Evolutionary conservation across 2,329 filamentous ascomycete genomes (phyloP), one percentile per base, ranked within the genome.

Genomic region (Rutstroemia sp.): DNA sequence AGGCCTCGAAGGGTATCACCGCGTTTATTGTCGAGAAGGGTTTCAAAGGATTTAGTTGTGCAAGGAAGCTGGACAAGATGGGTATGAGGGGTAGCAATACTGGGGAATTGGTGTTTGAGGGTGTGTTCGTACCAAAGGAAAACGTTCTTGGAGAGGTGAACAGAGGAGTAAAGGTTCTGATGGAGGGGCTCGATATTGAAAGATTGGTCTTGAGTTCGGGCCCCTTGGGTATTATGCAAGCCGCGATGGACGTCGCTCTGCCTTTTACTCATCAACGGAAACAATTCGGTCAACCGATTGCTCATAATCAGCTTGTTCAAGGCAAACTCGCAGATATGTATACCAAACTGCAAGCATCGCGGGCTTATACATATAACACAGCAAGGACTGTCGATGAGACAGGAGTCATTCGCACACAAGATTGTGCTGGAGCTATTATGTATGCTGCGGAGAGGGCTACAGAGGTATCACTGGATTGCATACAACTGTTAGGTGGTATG

Each of bases 41-140:
- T 9, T 76, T 80, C 38, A 73, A 83, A 39, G 92, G 94, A 45
- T 97, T 96, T 76, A 87, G 84, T 61, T 92, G 90, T 66, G 84
- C 90, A 6, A 81, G 89, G 60, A 97, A 97, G 74, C 83, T 97
- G 17, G 92, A 97, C 78, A 97, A 99, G 76, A 87, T 99, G 72
- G 94, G 94, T 64, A 99, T 99, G 94, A 83, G 94, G 57, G 94
- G 94, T 58, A 94, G 88, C 64, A 96, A 96, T 73, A 97, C 94
- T 0, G 94, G 94, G 66, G 94, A 97, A 73, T 81, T 97, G 23
- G 81, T 92, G 56, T 95, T 97, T 64, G 91, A 96, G 60, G 79
- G 86, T 63, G 90, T 96, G 57, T 96, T 96, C 68, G 90, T 97
- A 6, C 91, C 94, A 3, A 75, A 77, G 8, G 86, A 87, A 66